Conservation (phyloP, 2,329 filamentous ascomycete genomes). For the Trichoderma afroharzianum region DNA sequence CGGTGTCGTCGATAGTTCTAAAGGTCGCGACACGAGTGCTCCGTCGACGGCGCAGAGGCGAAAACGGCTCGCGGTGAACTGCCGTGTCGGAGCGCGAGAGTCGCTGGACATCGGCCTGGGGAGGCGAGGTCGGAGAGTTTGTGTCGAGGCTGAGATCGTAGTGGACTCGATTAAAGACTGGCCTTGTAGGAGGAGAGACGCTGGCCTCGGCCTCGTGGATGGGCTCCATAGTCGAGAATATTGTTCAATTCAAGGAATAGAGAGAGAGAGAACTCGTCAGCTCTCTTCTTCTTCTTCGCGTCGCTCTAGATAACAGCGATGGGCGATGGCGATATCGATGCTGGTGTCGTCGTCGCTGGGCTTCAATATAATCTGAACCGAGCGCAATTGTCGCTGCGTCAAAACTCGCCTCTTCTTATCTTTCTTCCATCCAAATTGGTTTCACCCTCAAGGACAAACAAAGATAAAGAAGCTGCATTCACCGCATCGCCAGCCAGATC, state of each 20-base stretch:
- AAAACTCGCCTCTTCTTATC: neutral
- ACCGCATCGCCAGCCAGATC: neutral
- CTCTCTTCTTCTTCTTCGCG: neutral
- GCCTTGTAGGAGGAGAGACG: neutral
- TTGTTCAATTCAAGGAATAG: too few relatives aligned
- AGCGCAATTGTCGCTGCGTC: neutral
- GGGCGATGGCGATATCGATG: neutral
- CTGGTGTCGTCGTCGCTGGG: neutral
- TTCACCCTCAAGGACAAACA: neutral
- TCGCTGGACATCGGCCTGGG: constrained; percentile 13
- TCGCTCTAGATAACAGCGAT: neutral
- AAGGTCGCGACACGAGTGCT: constrained; percentile 42
- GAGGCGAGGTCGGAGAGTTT: constrained; percentile 21
- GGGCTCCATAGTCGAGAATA: neutral
- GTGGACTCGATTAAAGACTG: constrained; percentile 23
- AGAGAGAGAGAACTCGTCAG: neutral
- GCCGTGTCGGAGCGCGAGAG: constrained; percentile 29
- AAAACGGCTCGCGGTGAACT: constrained; percentile 27
- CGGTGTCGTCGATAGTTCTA: constrained; percentile 44
- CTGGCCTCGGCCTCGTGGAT: neutral
- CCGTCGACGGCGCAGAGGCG: constrained; percentile 38
- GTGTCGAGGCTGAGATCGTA: constrained; percentile 30
- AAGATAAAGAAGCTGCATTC: neutral
- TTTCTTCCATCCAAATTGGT: neutral
- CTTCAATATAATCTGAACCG: neutral